Evolutionary conservation across 176 grass and related monocot genomes (phyloP).

Genomic region (Aegilops speltoides): DNA sequence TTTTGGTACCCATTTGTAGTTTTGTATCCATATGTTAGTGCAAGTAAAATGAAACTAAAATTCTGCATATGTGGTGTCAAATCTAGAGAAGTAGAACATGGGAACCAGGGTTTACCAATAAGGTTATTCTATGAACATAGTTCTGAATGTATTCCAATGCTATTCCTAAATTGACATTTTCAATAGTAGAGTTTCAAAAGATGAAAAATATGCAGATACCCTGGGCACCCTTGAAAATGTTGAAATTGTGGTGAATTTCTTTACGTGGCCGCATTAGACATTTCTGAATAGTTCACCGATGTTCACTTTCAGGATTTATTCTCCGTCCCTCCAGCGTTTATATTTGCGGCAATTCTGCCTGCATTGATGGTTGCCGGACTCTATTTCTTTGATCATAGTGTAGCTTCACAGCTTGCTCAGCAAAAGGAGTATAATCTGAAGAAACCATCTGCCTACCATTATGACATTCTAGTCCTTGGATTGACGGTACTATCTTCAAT

Average conservation of each 20-base stretch:
- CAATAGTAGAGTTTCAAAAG: too few species aligned
- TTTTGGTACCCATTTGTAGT: too few species aligned
- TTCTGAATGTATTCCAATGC: too few species aligned
- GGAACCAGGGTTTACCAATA: too few species aligned
- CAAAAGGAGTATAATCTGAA: slow-evolving; percentile 96
- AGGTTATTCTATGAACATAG: too few species aligned
- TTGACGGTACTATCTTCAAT: slow-evolving; percentile 46
- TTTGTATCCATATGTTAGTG: too few species aligned
- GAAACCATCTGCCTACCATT: slow-evolving; percentile 93
- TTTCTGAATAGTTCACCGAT: neutral
- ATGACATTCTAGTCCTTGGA: slow-evolving; percentile 88
- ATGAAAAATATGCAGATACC: neutral
- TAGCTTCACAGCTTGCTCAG: slow-evolving; percentile 90
- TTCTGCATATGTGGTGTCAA: too few species aligned
- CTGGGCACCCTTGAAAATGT: neutral
- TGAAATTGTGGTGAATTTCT: too few species aligned
- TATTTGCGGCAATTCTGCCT: slow-evolving; percentile 85
- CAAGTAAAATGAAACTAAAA: too few species aligned
- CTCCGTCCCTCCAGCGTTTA: slow-evolving; percentile 67
- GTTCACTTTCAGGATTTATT: slow-evolving; percentile 69
- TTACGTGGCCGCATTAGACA: too few species aligned
- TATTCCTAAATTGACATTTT: too few species aligned
- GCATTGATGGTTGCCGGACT: slow-evolving; percentile 93
- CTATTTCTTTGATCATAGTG: slow-evolving; percentile 98
- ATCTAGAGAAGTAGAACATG: too few species aligned